phyloP scores from a whole-genome alignment of 2,329 filamentous ascomycete species.

The Trichoderma koningii region DNA sequence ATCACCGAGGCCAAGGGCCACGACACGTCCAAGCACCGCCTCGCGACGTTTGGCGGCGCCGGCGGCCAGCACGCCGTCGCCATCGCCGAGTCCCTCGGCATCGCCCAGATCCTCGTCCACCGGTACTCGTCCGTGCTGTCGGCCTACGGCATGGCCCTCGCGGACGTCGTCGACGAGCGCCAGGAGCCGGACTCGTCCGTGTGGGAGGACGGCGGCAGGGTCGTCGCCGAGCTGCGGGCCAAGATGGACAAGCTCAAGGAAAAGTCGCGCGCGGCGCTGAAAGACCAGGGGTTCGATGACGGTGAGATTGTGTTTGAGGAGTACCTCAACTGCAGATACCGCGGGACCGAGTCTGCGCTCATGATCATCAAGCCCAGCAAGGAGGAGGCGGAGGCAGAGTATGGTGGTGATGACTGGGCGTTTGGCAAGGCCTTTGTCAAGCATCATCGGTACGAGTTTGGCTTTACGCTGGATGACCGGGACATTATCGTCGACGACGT shows the following conservation, averaged over 20 bases:
- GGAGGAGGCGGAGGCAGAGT: constrained; percentile 61
- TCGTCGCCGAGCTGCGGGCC: constrained; percentile 62
- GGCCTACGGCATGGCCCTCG: constrained; percentile 89
- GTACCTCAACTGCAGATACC: constrained; percentile 91
- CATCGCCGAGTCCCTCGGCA: constrained; percentile 81
- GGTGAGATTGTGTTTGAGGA: constrained; percentile 80
- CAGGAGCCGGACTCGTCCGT: constrained; percentile 73
- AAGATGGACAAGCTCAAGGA: constrained; percentile 80
- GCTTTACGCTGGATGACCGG: constrained; percentile 79
- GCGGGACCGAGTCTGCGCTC: constrained; percentile 85
- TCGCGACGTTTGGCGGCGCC: constrained; percentile 89
- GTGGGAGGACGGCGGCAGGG: constrained; percentile 60
- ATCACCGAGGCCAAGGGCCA: constrained; percentile 91
- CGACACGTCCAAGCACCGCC: constrained; percentile 84
- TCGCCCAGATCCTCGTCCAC: constrained; percentile 82
- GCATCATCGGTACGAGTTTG: constrained; percentile 90
- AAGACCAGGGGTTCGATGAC: constrained; percentile 77
- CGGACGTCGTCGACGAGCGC: constrained; percentile 88
- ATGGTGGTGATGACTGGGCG: constrained; percentile 70
- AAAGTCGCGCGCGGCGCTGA: constrained; percentile 68
- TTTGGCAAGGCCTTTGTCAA: constrained; percentile 83
- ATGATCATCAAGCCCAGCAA: constrained; percentile 79
- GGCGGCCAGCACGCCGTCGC: constrained; percentile 92
- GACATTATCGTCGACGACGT: constrained; percentile 92
- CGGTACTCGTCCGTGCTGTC: constrained; percentile 86